Conservation (phyloP, 306 rosid genomes). For the Phaseolus lunatus region DNA sequence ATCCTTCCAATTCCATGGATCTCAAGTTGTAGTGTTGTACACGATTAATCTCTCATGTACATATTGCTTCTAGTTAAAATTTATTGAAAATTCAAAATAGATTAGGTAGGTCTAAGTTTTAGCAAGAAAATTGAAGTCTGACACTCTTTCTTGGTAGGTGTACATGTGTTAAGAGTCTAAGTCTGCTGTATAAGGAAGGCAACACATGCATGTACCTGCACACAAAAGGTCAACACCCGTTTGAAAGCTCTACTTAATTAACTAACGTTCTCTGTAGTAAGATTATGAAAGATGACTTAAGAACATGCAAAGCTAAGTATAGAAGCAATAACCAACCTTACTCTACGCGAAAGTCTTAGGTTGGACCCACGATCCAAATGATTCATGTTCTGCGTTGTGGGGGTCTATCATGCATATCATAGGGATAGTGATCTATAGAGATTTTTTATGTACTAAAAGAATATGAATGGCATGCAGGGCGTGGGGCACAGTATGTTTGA, state of each 20-base stretch:
- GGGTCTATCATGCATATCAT: background rate
- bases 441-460: background rate
- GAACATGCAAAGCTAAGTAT: background rate
- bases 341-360: background rate
- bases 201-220: background rate
- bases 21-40: background rate
- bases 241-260: background rate
- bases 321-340: background rate
- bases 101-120: background rate
- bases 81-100: slow-evolving; percentile 13
- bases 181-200: background rate
- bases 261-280: background rate
- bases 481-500: slow-evolving; percentile 53
- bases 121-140: background rate
- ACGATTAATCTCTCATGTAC: background rate
- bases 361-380: background rate
- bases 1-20: background rate
- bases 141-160: background rate
- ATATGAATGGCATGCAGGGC: slow-evolving; percentile 41
- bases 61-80: background rate
- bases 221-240: background rate
- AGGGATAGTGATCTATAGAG: no score
- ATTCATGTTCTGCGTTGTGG: background rate
- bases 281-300: background rate
- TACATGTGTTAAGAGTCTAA: background rate